Conservation (phyloP, 495 filamentous ascomycete species). For the Penicillium flavigenum region DNA sequence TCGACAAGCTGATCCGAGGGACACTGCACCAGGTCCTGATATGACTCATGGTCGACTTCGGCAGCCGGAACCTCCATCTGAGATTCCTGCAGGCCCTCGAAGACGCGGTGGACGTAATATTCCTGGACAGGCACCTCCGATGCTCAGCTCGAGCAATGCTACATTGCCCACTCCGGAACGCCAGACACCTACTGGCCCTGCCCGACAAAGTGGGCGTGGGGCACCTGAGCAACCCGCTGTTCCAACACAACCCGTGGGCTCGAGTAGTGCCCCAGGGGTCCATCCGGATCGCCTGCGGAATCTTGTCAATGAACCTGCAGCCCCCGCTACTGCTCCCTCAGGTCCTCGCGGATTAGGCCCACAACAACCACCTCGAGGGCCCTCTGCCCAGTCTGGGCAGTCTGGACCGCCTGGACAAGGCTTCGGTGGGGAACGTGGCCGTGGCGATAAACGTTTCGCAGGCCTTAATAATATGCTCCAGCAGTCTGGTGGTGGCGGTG, state of each 20-base stretch:
- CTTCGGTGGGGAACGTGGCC: slow-evolving; percentile 39
- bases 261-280: slow-evolving; percentile 40
- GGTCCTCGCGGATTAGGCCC: slow-evolving; percentile 12
- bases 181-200: slow-evolving; percentile 40
- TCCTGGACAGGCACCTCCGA: slow-evolving; percentile 29
- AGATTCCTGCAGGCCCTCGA: slow-evolving; percentile 72
- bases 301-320: slow-evolving; percentile 14
- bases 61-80: slow-evolving; percentile 52
- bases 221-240: slow-evolving; percentile 28
- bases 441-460: slow-evolving; percentile 46
- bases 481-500: slow-evolving; percentile 37
- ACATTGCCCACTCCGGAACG: slow-evolving; percentile 29
- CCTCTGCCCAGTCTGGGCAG: slow-evolving; percentile 13
- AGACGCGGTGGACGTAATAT: slow-evolving; percentile 31
- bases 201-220: slow-evolving; percentile 35
- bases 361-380: slow-evolving; percentile 25
- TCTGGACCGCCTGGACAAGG: slow-evolving; percentile 13
- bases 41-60: slow-evolving; percentile 56
- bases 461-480: slow-evolving; percentile 47
- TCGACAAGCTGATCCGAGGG: slow-evolving; percentile 33
- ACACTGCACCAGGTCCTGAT: slow-evolving; percentile 37
- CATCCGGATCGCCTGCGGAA: slow-evolving; percentile 52
- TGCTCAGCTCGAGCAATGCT: slow-evolving; percentile 24
- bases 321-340: slow-evolving; percentile 14
- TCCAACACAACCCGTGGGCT: slow-evolving; percentile 28